phyloP scores from a whole-genome alignment of 129 eudicot species.

The Chrysanthemum makinoi region DNA sequence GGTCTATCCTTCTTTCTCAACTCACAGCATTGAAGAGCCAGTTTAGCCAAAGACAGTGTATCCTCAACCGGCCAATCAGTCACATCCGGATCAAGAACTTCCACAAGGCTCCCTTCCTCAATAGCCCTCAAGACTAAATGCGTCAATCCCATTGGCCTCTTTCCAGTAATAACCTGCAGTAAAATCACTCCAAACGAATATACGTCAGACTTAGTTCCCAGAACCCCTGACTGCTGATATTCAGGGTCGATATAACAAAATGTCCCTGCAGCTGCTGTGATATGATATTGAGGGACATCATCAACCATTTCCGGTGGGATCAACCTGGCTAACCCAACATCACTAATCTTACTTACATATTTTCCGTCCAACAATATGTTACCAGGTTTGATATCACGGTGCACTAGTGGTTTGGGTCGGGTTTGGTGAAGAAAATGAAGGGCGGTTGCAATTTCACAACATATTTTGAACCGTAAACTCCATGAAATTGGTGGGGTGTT shows the following conservation, averaged over 20 bases:
- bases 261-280: conserved; percentile 73
- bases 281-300: conserved; percentile 59
- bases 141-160: conserved; percentile 62
- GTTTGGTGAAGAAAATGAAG: conserved; percentile 59
- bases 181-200: conserved; percentile 60
- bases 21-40: conserved; percentile 52
- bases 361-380: conserved; percentile 61
- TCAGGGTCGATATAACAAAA: conserved; percentile 79
- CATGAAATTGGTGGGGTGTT: conserved; percentile 61
- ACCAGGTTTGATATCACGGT: conserved; percentile 72
- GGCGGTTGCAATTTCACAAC: conserved; percentile 56
- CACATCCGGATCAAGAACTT: conserved; percentile 52
- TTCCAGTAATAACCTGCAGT: conserved; percentile 59
- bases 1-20: conserved; percentile 60
- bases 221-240: conserved; percentile 63
- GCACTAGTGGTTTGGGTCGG: conserved; percentile 70
- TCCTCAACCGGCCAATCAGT: conserved; percentile 64
- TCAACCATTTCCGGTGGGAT: conserved; percentile 58
- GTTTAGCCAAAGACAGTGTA: conserved; percentile 42
- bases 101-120: conserved; percentile 43
- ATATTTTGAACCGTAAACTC: conserved; percentile 51
- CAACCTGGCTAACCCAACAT: conserved; percentile 58
- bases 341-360: conserved; percentile 58
- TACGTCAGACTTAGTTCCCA: conserved; percentile 58
- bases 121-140: conserved; percentile 58